Conservation (phyloP, 148 eudicot genomes). For the Mesembryanthemum crystallinum region DNA sequence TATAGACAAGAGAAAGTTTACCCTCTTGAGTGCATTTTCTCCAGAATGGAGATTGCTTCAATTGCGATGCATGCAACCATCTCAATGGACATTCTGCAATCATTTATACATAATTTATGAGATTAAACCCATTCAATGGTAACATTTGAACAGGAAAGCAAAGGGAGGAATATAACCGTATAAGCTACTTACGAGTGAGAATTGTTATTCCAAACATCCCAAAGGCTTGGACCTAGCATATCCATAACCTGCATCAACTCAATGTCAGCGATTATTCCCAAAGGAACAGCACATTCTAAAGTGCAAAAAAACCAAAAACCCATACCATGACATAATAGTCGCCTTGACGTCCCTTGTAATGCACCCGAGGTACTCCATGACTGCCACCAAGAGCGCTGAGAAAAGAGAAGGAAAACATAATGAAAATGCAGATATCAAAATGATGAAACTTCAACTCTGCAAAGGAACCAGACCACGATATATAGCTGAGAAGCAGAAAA, state of each 20-base stretch:
- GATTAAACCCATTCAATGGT: neutral
- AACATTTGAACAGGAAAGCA: neutral
- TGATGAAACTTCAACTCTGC: neutral
- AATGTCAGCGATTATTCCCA: neutral
- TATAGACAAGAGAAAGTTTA: constrained; percentile 22
- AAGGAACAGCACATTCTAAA: neutral
- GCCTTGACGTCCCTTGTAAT: constrained; percentile 76
- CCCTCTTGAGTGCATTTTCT: constrained; percentile 93
- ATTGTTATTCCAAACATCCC: constrained; percentile 94
- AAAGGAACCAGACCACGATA: neutral
- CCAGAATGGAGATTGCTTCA: constrained; percentile 87
- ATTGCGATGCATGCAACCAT: constrained; percentile 97
- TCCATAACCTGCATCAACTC: constrained; percentile 76
- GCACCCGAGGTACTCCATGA: constrained; percentile 90
- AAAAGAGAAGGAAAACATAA: constrained; percentile 6
- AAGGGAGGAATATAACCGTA: neutral
- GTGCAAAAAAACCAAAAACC: constrained; percentile 8
- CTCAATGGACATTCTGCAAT: constrained; percentile 78
- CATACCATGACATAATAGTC: constrained; percentile 85
- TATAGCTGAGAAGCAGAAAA: neutral
- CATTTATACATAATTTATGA: neutral
- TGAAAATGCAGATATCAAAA: neutral
- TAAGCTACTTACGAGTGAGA: constrained; percentile 58
- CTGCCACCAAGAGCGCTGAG: constrained; percentile 81
- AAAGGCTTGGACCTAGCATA: constrained; percentile 94